phyloP scores from a whole-genome alignment of 2,329 filamentous ascomycete species.

The Fusarium incarnatum region DNA sequence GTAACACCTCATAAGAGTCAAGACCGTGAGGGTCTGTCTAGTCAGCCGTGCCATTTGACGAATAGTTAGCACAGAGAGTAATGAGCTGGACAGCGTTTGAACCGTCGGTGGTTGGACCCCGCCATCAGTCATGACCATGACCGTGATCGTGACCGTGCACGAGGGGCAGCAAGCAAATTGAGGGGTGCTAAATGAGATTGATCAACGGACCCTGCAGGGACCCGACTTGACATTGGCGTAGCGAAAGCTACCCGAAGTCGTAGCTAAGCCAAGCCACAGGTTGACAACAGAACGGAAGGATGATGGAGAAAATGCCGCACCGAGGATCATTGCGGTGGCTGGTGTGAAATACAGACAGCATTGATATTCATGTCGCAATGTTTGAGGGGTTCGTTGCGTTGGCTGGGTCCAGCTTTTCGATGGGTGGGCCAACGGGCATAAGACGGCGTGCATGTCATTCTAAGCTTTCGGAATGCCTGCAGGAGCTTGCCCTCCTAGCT shows the following conservation, averaged over 20 bases:
- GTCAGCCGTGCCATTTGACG: neutral
- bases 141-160: slow-evolving; percentile 29
- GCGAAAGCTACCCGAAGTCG: slow-evolving; percentile 13
- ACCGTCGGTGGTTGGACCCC: slow-evolving; percentile 20
- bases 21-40: neutral
- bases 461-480: slow-evolving; percentile 20
- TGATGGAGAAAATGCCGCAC: slow-evolving; percentile 38
- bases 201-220: slow-evolving; percentile 43
- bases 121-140: slow-evolving; percentile 15
- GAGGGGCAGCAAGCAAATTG: slow-evolving; percentile 28
- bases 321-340: slow-evolving; percentile 19
- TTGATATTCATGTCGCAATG: slow-evolving; percentile 5
- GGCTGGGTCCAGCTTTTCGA: slow-evolving; percentile 14
- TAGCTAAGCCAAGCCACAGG: slow-evolving; percentile 22
- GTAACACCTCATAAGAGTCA: slow-evolving; percentile 1
- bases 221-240: slow-evolving; percentile 7
- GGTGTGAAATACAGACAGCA: slow-evolving; percentile 7
- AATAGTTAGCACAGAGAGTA: neutral
- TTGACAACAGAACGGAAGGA: neutral
- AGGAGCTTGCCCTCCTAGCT: neutral
- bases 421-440: slow-evolving; percentile 28
- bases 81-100: slow-evolving; percentile 2
- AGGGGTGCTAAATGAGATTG: slow-evolving; percentile 39
- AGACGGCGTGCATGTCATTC: slow-evolving; percentile 34
- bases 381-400: slow-evolving; percentile 13